A percentile compares a stretch with the other conserved stretches of the same genome.
These are phyloP conservation scores for Cyclocybe aegerita DNA, from an alignment of 768 basidiomycete genomes.

Conservation along the genomic window DNA sequence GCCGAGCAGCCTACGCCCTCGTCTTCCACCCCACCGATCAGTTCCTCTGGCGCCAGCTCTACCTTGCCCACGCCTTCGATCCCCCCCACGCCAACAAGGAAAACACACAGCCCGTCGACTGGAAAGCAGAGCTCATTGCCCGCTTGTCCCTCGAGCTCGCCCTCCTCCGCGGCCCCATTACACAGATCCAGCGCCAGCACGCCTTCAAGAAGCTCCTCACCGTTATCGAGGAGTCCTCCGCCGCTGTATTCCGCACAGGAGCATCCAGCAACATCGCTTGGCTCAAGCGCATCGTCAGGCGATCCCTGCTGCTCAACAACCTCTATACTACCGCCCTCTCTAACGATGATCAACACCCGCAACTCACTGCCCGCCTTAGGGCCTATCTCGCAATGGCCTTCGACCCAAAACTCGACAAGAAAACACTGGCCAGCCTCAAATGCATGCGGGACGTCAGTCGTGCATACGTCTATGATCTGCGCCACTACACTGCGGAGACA, in stretches of 20 bases:
- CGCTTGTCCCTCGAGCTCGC: constrained; percentile 41
- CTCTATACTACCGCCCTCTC: constrained; percentile 5
- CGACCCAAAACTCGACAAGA: constrained; percentile 30
- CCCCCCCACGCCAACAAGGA: constrained; percentile 43
- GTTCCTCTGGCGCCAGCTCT: constrained; percentile 70
- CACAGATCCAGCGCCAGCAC: constrained; percentile 24
- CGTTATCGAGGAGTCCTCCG: constrained; percentile 34
- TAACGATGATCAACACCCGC: constrained; percentile 17
- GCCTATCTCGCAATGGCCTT: constrained; percentile 47
- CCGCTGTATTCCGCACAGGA: constrained; percentile 14
- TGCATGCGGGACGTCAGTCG: constrained; percentile 47
- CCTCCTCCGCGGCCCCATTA: constrained; percentile 14
- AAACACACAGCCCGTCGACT: constrained; percentile 17
- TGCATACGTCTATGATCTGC: constrained; percentile 62
- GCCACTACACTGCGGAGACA: constrained; percentile 50
- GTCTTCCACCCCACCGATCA: constrained; percentile 52
- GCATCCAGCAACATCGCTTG: constrained; percentile 45
- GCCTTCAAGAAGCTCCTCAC: constrained; percentile 41
- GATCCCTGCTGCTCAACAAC: constrained; percentile 35
- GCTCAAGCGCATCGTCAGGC: constrained; percentile 41
- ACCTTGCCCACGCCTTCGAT: constrained; percentile 60
- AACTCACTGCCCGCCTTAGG: constrained; percentile 44
- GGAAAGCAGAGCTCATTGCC: constrained; percentile 35
- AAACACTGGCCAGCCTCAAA: constrained; percentile 24
- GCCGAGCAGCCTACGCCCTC: constrained; percentile 43